Conservation (phyloP, 352 stramenopile genomes). For the Poterioochromonas sp. region DNA sequence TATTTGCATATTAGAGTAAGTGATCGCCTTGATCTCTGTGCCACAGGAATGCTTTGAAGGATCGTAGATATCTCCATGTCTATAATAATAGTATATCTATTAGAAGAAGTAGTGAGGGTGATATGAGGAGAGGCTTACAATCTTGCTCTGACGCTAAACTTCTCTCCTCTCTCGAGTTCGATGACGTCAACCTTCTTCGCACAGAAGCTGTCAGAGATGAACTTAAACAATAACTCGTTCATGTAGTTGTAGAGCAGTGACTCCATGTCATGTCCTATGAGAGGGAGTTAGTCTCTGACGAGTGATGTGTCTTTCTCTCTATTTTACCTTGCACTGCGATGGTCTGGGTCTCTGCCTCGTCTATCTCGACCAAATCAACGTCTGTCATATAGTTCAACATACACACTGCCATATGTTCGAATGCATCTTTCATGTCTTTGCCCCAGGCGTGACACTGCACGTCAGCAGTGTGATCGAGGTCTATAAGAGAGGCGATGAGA, state of each 20-base stretch:
- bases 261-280: slow-evolving; percentile 51
- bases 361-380: slow-evolving; percentile 49
- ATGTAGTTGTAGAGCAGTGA: slow-evolving; percentile 60
- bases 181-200: slow-evolving; percentile 40
- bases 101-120: not conserved
- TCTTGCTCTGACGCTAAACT: slow-evolving; percentile 25
- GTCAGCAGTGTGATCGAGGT: slow-evolving; percentile 64
- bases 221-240: slow-evolving; percentile 61
- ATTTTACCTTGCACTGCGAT: slow-evolving; percentile 39
- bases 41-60: slow-evolving; percentile 56
- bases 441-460: slow-evolving; percentile 66
- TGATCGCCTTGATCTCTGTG: slow-evolving; percentile 68
- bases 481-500: too few relatives aligned
- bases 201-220: slow-evolving; percentile 51
- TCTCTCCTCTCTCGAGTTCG: slow-evolving; percentile 41
- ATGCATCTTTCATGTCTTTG: slow-evolving; percentile 46
- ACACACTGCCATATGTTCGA: slow-evolving; percentile 49
- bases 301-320: slow-evolving; percentile 24
- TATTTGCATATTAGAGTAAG: slow-evolving; percentile 67
- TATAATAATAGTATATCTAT: slow-evolving; percentile 30
- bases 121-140: not conserved
- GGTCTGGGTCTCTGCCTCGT: slow-evolving; percentile 38
- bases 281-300: slow-evolving; percentile 8
- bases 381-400: slow-evolving; percentile 68
- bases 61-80: slow-evolving; percentile 55